phyloP scores from a whole-genome alignment of 2,329 filamentous ascomycete species.

The Tolypocladium guangdongense region DNA sequence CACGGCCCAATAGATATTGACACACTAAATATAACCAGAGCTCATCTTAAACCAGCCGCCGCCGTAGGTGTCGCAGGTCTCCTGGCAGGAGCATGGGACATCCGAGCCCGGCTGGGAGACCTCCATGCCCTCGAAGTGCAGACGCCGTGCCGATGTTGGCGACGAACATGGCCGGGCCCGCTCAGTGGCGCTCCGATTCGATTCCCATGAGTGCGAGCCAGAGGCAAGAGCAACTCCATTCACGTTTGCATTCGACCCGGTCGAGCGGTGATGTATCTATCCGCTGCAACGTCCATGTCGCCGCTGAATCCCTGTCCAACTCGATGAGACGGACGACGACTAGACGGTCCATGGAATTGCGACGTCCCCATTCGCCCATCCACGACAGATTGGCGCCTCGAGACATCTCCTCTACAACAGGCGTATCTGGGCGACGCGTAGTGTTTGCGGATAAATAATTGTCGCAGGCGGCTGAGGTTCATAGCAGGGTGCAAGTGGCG shows the following conservation, averaged over 20 bases:
- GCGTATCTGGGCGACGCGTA: too few species aligned
- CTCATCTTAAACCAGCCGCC: not conserved
- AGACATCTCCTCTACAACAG: not conserved
- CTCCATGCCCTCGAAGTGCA: conserved; percentile 45
- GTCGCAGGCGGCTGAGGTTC: not conserved
- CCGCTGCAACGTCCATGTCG: not conserved
- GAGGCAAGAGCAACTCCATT: not conserved
- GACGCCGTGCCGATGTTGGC: conserved; percentile 55
- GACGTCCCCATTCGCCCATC: not conserved
- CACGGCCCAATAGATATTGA: too few species aligned
- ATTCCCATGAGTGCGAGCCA: not conserved
- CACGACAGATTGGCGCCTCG: too few species aligned
- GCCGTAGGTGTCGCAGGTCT: not conserved
- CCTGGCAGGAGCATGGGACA: conserved; percentile 16
- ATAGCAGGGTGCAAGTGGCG: too few species aligned
- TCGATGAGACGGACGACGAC: not conserved
- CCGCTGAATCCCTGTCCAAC: not conserved
- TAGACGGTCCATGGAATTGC: not conserved
- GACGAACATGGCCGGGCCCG: conserved; percentile 55
- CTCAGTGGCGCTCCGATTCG: not conserved
- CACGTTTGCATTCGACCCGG: not conserved
- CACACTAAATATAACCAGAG: too few species aligned
- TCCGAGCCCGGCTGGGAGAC: conserved; percentile 55
- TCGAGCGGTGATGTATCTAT: not conserved
- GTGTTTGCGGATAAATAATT: accelerated